These are phyloP conservation scores for Fallopia convolvulus DNA, from an alignment of 148 eudicot species.

Conservation along the genomic window DNA sequence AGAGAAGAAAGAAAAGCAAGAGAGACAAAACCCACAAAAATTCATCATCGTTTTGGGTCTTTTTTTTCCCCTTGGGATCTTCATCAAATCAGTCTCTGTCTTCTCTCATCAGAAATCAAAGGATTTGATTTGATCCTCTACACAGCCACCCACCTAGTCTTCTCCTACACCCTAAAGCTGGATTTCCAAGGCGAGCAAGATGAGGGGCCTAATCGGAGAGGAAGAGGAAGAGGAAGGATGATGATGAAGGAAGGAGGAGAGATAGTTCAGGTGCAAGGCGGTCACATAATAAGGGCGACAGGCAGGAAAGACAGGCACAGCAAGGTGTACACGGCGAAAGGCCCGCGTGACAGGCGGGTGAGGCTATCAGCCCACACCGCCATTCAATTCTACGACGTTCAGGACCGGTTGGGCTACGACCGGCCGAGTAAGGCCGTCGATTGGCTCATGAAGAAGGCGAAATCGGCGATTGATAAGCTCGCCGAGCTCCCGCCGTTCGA, in stretches of 20 bases:
- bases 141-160: no score
- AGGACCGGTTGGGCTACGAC: constrained; percentile 41
- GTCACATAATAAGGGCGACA: constrained; percentile 35
- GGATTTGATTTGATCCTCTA: no score
- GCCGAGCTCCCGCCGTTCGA: constrained; percentile 27
- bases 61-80: not conserved
- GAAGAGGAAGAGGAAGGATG: no score
- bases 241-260: constrained; percentile 11
- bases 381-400: constrained; percentile 44
- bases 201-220: not conserved
- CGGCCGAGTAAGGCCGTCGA: constrained; percentile 45
- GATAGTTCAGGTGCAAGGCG: constrained; percentile 38
- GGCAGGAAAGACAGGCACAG: constrained; percentile 46
- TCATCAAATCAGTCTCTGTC: constrained; percentile 5
- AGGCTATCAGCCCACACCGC: constrained; percentile 44
- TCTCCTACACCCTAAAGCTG: not conserved
- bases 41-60: not conserved
- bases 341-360: constrained; percentile 39
- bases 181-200: constrained; percentile 5
- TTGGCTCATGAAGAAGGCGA: constrained; percentile 40
- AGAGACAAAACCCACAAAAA: not conserved
- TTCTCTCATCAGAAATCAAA: not conserved
- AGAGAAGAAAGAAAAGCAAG: not conserved
- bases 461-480: constrained; percentile 33
- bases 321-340: constrained; percentile 40